phyloP scores from a whole-genome alignment of 2,329 filamentous ascomycete genomes.

The Fusarium sp. region DNA sequence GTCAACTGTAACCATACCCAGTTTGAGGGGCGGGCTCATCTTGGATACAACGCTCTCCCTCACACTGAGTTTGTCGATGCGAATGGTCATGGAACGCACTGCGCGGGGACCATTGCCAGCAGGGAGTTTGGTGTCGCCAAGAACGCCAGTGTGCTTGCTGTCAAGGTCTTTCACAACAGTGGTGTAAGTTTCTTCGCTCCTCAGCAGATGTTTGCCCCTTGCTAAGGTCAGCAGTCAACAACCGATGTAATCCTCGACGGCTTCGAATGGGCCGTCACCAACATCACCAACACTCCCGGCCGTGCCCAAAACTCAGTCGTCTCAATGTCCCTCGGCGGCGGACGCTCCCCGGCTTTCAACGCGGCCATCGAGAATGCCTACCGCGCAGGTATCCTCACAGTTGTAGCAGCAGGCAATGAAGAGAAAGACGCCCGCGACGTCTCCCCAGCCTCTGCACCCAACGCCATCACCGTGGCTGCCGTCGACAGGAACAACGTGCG shows the following conservation, averaged over 20 bases:
- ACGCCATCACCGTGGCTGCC: slow-evolving; percentile 66
- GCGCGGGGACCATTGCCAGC: slow-evolving; percentile 59
- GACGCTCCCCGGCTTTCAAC: slow-evolving; percentile 61
- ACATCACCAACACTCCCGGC: slow-evolving; percentile 53
- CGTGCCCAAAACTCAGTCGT: slow-evolving; percentile 60
- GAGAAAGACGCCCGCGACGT: slow-evolving; percentile 52
- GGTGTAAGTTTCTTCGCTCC: slow-evolving; percentile 17
- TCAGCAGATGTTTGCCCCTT: background rate
- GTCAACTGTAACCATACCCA: slow-evolving; percentile 59
- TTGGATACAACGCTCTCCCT: slow-evolving; percentile 51
- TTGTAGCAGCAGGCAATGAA: slow-evolving; percentile 68
- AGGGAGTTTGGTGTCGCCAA: slow-evolving; percentile 61
- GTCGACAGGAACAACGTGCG: slow-evolving; percentile 53
- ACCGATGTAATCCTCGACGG: slow-evolving; percentile 47
- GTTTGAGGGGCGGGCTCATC: slow-evolving; percentile 57
- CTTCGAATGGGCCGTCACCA: slow-evolving; percentile 55
- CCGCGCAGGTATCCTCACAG: slow-evolving; percentile 60
- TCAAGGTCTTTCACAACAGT: slow-evolving; percentile 57
- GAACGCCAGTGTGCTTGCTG: slow-evolving; percentile 54
- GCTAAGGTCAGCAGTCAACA: slow-evolving; percentile 26
- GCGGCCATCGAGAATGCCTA: slow-evolving; percentile 60
- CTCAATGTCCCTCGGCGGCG: slow-evolving; percentile 67
- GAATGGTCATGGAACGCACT: slow-evolving; percentile 61
- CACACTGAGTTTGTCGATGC: slow-evolving; percentile 50
- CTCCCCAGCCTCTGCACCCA: slow-evolving; percentile 61